Evolutionary conservation across 306 rosid species (phyloP), one percentile per base, ranked within the genome.

Genomic region (Calophaca sinica): DNA sequence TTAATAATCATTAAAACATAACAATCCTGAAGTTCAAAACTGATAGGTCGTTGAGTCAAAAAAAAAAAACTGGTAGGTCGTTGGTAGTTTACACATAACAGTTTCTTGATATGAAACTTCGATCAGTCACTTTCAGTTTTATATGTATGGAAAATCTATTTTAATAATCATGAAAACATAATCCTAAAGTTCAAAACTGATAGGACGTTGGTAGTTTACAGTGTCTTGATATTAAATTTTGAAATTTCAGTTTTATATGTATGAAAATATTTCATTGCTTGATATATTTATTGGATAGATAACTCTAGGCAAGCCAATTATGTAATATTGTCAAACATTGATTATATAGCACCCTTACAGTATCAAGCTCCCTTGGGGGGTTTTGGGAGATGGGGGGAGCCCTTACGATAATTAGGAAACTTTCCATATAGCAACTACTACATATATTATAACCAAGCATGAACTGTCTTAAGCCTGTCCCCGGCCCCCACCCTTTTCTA

Each of bases 391-490:
- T 5, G 64, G 9, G 3, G 31, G 20, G 8, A 45, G 3, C 15
- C 14, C n/a, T 69, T 69, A 1, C 2, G 15, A 20, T 20, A 48
- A 70, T 39, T 53, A 10, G 39, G 26, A 52, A 26, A 41, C 41
- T 9, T 52, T 20, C 54, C 5, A 36, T 33, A 57, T 50, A 41
- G 62, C 41, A 64, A 6, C 62, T 4, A 14, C 12, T 11, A 42
- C 9, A 58, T 54, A 45, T 36, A 73, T 33, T 45, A 10, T 54
- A 73, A 68, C 80, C 46, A 71, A 78, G 51, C 54, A 58, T 69
- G 70, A 69, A 54, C 52, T 73, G 63, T 74, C 46, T 26, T 15
- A 45, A 9, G 61, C 41, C 67, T 52, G 69, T 78, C 52, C 50
- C 72, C 26, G 26, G 26, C 26, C 67, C 60, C 69, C 65, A 15